Percentiles rank a stretch among this genome's conserved stretches.
Evolutionary conservation across 2,329 filamentous ascomycete species (phyloP).

Genomic region (Alternaria conjuncta): DNA sequence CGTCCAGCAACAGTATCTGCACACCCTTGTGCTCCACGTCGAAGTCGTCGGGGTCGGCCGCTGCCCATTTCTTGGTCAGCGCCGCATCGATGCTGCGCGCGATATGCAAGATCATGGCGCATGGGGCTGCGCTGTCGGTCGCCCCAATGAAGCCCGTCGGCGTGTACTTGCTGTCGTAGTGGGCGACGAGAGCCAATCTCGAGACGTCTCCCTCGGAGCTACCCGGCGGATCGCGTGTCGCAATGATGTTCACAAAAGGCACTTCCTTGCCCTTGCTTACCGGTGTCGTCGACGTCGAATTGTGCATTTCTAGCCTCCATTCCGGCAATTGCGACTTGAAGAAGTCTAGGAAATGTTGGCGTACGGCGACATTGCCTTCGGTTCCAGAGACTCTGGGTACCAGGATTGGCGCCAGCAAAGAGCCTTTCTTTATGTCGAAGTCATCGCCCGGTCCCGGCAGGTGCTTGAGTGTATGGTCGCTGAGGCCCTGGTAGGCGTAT

Average conservation of each 20-base stretch:
- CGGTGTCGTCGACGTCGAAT: constrained; percentile 84
- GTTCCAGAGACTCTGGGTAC: constrained; percentile 88
- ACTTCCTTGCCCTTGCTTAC: constrained; percentile 73
- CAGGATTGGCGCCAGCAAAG: constrained; percentile 84
- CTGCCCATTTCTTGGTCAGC: constrained; percentile 85
- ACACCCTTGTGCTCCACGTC: constrained; percentile 77
- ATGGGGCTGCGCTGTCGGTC: constrained; percentile 91
- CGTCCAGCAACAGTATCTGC: constrained; percentile 89
- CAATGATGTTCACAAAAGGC: constrained; percentile 87
- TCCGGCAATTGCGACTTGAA: constrained; percentile 77
- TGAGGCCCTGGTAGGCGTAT: constrained; percentile 66
- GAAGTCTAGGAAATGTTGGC: constrained; percentile 85
- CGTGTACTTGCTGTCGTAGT: constrained; percentile 86
- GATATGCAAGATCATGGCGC: constrained; percentile 89
- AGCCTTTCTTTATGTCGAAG: constrained; percentile 81
- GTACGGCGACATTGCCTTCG: constrained; percentile 73
- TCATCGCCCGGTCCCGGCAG: constrained; percentile 74
- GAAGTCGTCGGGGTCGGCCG: constrained; percentile 53
- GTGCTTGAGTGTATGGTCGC: constrained; percentile 73
- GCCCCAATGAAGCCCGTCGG: constrained; percentile 92
- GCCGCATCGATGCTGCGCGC: constrained; percentile 81
- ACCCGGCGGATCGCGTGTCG: constrained; percentile 90
- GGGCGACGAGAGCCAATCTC: constrained; percentile 85
- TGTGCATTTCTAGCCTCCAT: constrained; percentile 85
- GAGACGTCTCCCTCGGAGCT: constrained; percentile 74